Conservation (phyloP, 768 basidiomycete species). For the Leccinum arenicola region DNA sequence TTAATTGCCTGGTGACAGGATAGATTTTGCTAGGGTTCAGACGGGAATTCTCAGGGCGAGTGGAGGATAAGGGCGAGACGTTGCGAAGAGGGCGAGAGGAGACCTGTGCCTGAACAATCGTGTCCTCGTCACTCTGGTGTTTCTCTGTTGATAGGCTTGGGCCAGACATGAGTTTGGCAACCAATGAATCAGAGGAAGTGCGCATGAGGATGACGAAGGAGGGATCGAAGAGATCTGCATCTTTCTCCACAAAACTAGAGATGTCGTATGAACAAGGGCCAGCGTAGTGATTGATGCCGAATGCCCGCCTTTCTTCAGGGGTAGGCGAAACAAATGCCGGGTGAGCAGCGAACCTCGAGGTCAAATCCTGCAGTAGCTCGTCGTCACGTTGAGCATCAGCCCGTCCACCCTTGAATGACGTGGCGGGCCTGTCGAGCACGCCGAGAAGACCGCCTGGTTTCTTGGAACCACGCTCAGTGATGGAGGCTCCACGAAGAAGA, state of each 20-base stretch:
- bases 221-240: slow-evolving; percentile 52
- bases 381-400: slow-evolving; percentile 46
- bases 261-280: slow-evolving; percentile 54
- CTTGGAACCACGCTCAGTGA: slow-evolving; percentile 43
- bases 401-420: slow-evolving; percentile 50
- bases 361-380: slow-evolving; percentile 49
- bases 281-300: slow-evolving; percentile 62
- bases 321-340: slow-evolving; percentile 47
- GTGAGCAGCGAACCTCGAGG: slow-evolving; percentile 45
- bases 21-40: slow-evolving; percentile 53
- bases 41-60: slow-evolving; percentile 35
- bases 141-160: slow-evolving; percentile 57
- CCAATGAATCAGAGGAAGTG: slow-evolving; percentile 49
- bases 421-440: slow-evolving; percentile 48
- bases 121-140: slow-evolving; percentile 54
- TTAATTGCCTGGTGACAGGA: slow-evolving; percentile 57
- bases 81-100: slow-evolving; percentile 54
- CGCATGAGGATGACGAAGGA: slow-evolving; percentile 54
- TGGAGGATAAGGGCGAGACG: slow-evolving; percentile 36
- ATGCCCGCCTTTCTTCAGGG: slow-evolving; percentile 35
- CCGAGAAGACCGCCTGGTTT: slow-evolving; percentile 62
- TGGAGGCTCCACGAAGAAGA: slow-evolving; percentile 52
- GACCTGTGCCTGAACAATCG: slow-evolving; percentile 64
- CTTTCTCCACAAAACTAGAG: slow-evolving; percentile 46
- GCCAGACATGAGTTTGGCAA: slow-evolving; percentile 60